These are phyloP conservation scores for Aspergillaceae sp. DNA, from an alignment of 2,329 filamentous ascomycete genomes.

Conservation along the genomic window DNA sequence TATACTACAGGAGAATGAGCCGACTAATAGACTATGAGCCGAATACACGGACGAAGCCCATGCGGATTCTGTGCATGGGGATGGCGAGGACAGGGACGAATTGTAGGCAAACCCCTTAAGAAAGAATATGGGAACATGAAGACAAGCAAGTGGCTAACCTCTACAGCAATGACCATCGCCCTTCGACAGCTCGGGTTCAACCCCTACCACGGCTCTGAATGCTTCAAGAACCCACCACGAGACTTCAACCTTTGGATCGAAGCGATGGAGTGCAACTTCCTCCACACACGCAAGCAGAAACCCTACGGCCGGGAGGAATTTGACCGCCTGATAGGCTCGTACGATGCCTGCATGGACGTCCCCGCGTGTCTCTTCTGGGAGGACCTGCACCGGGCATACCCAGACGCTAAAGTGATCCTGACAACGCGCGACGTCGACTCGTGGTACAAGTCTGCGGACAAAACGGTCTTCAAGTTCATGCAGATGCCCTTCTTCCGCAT, in stretches of 20 bases:
- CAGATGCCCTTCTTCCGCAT: constrained; percentile 7
- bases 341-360: constrained; percentile 17
- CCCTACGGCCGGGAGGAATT: constrained; percentile 13
- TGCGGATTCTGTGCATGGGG: neutral
- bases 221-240: constrained; percentile 4
- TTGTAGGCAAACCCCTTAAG: neutral
- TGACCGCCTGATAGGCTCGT: constrained; percentile 23
- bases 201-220: constrained; percentile 5
- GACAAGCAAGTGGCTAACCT: neutral
- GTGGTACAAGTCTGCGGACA: constrained; percentile 15
- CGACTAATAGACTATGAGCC: neutral
- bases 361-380: constrained; percentile 25
- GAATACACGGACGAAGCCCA: neutral
- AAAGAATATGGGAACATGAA: neutral
- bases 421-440: constrained; percentile 23
- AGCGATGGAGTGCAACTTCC: constrained; percentile 5
- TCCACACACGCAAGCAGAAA: neutral
- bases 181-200: constrained; percentile 3
- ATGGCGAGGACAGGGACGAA: neutral
- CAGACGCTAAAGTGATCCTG: constrained; percentile 26
- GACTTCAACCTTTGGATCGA: constrained; percentile 6
- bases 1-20: neutral
- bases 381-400: constrained; percentile 29
- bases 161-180: neutral
- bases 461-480: constrained; percentile 9